phyloP scores from a whole-genome alignment of 495 filamentous ascomycete species.

The Daldinia vernicosa region DNA sequence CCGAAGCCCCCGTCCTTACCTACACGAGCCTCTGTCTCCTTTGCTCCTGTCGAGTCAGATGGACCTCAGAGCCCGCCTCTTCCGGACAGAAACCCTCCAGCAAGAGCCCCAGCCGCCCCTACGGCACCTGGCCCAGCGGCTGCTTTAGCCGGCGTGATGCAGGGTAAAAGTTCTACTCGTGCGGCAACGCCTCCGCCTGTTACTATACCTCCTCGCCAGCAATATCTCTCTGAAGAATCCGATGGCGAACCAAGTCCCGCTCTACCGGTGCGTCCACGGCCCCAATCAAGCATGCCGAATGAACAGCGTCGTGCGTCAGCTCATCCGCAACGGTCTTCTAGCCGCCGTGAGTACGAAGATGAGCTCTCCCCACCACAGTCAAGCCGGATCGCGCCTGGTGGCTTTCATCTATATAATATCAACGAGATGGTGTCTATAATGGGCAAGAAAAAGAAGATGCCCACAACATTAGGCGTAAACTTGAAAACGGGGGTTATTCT shows the following conservation, averaged over 20 bases:
- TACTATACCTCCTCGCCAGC: constrained; percentile 52
- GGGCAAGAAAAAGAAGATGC: constrained; percentile 97
- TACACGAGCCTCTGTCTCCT: constrained; percentile 31
- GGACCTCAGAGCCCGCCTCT: constrained; percentile 54
- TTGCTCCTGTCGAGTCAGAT: constrained; percentile 51
- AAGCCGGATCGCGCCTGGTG: constrained; percentile 66
- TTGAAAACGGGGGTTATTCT: constrained; percentile 85
- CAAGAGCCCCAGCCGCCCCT: constrained; percentile 26
- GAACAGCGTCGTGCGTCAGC: constrained; percentile 58
- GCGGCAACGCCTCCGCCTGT: constrained; percentile 40
- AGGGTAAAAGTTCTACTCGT: constrained; percentile 44
- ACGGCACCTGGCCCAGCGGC: constrained; percentile 42
- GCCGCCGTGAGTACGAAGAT: constrained; percentile 41
- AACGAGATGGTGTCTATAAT: constrained; percentile 94
- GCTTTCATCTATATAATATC: constrained; percentile 93
- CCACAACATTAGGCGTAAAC: constrained; percentile 92
- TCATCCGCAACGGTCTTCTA: constrained; percentile 38
- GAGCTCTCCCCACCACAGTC: constrained; percentile 46
- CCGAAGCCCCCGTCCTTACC: constrained; percentile 40
- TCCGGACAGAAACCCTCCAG: constrained; percentile 40
- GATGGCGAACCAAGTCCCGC: constrained; percentile 70
- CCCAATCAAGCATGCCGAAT: constrained; percentile 63
- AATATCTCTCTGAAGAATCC: constrained; percentile 68
- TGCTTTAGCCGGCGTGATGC: constrained; percentile 49
- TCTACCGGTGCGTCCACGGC: constrained; percentile 74